A percentile compares a stretch with the other conserved stretches of the same genome.
These are phyloP conservation scores for Talaromyces sp. DNA, from an alignment of 2,329 filamentous ascomycete genomes.

Conservation along the genomic window DNA sequence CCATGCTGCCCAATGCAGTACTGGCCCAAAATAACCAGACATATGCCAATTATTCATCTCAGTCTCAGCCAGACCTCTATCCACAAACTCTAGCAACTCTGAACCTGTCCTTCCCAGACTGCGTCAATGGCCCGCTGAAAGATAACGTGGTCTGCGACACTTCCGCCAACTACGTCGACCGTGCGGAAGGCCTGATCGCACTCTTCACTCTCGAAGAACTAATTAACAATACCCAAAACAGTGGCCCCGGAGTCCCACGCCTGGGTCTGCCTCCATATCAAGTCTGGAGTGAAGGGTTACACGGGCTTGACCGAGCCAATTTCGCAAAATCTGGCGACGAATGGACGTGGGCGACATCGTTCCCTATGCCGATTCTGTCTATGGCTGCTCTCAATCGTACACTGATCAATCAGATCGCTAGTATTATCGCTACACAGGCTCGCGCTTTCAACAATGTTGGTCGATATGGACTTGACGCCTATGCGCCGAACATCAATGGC, in stretches of 20 bases:
- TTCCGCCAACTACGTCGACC: constrained; percentile 33
- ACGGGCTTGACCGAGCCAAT: constrained; percentile 59
- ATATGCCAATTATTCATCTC: constrained; percentile 16
- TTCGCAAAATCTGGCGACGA: constrained; percentile 49
- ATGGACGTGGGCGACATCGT: constrained; percentile 61
- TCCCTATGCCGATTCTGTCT: constrained; percentile 61
- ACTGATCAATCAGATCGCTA: constrained; percentile 56
- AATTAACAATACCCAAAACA: constrained; percentile 49
- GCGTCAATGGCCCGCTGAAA: constrained; percentile 46
- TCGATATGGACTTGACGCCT: constrained; percentile 36
- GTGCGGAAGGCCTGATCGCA: constrained; percentile 46
- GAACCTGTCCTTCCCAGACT: constrained; percentile 45
- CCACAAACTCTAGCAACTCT: constrained; percentile 4
- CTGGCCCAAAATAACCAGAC: constrained; percentile 15
- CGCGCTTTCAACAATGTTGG: constrained; percentile 62
- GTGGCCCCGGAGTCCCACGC: constrained; percentile 48
- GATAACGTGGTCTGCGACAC: constrained; percentile 50
- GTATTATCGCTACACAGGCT: constrained; percentile 55
- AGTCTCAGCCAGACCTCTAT: constrained; percentile 14
- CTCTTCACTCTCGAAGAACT: constrained; percentile 51
- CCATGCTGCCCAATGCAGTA: constrained; percentile 9
- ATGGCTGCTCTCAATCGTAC: constrained; percentile 62
- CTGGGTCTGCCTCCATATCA: constrained; percentile 56
- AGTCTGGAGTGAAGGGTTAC: constrained; percentile 59
- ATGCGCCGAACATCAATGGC: constrained; percentile 63